Conservation (phyloP, 805 yeast genomes). For the Saccharomycopsis malanga region DNA sequence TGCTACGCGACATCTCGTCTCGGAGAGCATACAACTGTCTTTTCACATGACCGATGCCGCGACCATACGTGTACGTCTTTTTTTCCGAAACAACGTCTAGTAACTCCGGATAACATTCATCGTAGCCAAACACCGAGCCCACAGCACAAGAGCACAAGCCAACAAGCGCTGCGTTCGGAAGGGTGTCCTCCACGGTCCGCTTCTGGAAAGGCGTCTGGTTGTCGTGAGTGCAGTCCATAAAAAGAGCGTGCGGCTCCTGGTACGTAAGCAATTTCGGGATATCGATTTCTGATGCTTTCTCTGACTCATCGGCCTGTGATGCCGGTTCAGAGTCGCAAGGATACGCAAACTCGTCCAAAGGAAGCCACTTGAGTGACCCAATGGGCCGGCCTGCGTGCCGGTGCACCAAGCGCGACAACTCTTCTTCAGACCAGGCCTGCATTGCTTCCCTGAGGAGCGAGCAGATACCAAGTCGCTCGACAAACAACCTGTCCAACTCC, state of each 20-base stretch:
- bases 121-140: conserved; percentile 91
- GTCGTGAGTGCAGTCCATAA: conserved; percentile 98
- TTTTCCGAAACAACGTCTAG: conserved; percentile 75
- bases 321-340: conserved; percentile 36
- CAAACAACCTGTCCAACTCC: conserved; percentile 80
- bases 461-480: conserved; percentile 83
- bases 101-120: conserved; percentile 80
- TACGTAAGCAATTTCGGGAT: conserved; percentile 60
- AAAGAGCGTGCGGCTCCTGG: conserved; percentile 83
- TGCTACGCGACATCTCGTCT: conserved; percentile 45
- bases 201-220: conserved; percentile 84
- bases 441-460: conserved; percentile 92
- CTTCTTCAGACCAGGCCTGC: conserved; percentile 90
- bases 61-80: conserved; percentile 47
- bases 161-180: conserved; percentile 92
- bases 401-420: conserved; percentile 78
- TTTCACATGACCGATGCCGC: conserved; percentile 77
- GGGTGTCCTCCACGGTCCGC: conserved; percentile 88
- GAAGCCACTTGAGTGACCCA: conserved; percentile 80
- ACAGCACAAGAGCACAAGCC: conserved; percentile 89
- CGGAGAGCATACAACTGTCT: conserved; percentile 51
- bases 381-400: conserved; percentile 93
- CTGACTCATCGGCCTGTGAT: conserved; percentile 20
- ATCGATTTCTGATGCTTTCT: conserved; percentile 52
- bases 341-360: conserved; percentile 66